Evolutionary conservation across 352 stramenopile genomes (phyloP).

Genomic region (Sclerospora graminicola): DNA sequence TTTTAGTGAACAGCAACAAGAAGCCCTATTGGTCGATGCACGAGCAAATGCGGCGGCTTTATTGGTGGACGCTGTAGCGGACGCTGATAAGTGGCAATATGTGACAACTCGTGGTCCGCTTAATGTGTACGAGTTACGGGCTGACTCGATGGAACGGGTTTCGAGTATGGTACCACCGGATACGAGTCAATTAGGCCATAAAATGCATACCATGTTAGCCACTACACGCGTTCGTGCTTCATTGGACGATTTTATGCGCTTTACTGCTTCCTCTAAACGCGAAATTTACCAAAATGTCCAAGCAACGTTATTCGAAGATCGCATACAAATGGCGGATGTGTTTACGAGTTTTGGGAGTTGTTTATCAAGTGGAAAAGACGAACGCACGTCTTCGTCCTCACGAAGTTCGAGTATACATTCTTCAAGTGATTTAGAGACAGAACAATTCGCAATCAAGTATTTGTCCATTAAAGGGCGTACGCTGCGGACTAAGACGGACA

Average conservation of each 20-base stretch:
- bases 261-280: constrained; percentile 31
- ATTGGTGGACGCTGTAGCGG: constrained; percentile 45
- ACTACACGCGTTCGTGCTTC: constrained; percentile 42
- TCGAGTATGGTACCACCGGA: constrained; percentile 33
- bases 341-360: constrained; percentile 46
- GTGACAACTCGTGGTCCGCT: constrained; percentile 26
- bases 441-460: constrained; percentile 54
- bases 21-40: constrained; percentile 33
- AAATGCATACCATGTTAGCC: constrained; percentile 47
- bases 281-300: constrained; percentile 51
- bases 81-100: constrained; percentile 60
- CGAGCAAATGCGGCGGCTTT: constrained; percentile 44
- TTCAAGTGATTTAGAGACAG: constrained; percentile 8
- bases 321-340: constrained; percentile 47
- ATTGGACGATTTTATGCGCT: constrained; percentile 60
- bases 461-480: constrained; percentile 27
- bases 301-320: constrained; percentile 41
- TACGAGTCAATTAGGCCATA: constrained; percentile 13
- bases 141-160: constrained; percentile 34
- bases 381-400: constrained; percentile 15
- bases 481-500: constrained; percentile 7
- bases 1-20: constrained; percentile 41
- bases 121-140: constrained; percentile 45
- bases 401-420: constrained; percentile 1
- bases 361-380: constrained; percentile 2